phyloP scores from a whole-genome alignment of 2,329 filamentous ascomycete species.

The Claviceps pazoutovae region DNA sequence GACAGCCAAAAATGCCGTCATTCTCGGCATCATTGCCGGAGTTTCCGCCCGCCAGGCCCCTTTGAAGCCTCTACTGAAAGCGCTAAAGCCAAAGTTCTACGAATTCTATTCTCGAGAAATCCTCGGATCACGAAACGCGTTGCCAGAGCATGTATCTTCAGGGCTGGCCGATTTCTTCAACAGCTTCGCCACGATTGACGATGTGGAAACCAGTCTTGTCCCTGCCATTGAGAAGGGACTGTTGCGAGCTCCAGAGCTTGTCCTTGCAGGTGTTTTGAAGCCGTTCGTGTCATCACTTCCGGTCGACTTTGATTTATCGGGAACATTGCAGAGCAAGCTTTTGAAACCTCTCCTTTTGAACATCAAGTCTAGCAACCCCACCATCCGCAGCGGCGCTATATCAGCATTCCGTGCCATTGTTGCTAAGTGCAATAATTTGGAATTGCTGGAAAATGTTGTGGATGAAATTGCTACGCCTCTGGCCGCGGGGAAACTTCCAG shows the following conservation, averaged over 20 bases:
- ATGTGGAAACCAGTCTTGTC: conserved; percentile 61
- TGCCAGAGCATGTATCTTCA: conserved; percentile 58
- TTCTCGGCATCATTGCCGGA: conserved; percentile 77
- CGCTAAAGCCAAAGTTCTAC: conserved; percentile 57
- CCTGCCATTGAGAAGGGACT: conserved; percentile 80
- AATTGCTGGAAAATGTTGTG: conserved; percentile 50
- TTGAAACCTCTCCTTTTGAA: conserved; percentile 82
- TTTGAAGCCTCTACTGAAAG: conserved; percentile 46
- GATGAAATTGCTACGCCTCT: conserved; percentile 69
- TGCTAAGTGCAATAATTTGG: conserved; percentile 41
- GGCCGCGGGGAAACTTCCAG: conserved; percentile 70
- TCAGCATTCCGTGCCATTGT: conserved; percentile 61
- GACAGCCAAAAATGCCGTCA: conserved; percentile 55
- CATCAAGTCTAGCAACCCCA: conserved; percentile 74
- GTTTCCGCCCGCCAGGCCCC: conserved; percentile 61
- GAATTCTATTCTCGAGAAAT: conserved; percentile 78
- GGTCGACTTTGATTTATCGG: conserved; percentile 59
- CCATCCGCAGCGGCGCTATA: conserved; percentile 62
- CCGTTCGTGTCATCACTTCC: conserved; percentile 61
- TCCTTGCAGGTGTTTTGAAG: conserved; percentile 65
- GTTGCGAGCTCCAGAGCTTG: conserved; percentile 77
- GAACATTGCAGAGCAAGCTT: conserved; percentile 55
- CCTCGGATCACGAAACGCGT: conserved; percentile 57
- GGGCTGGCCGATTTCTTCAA: conserved; percentile 73
- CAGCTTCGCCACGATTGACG: conserved; percentile 57